Conservation (phyloP, 306 rosid genomes). For the Vigna trinervia region DNA sequence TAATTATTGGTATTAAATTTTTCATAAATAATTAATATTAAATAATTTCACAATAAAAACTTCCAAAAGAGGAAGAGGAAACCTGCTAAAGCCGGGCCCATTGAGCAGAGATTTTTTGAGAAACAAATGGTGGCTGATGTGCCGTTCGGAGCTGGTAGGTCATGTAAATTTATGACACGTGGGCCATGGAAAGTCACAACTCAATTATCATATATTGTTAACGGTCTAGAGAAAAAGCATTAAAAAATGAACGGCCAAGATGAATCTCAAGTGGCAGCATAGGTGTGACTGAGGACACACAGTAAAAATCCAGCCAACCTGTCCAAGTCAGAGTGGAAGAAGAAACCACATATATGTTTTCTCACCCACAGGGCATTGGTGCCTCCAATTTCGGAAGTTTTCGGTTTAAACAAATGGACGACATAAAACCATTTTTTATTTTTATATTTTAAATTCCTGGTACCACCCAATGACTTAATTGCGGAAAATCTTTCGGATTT, state of each 20-base stretch:
- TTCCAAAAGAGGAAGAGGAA: too few relatives aligned
- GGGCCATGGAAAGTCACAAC: not conserved
- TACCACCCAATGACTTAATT: conserved; percentile 47
- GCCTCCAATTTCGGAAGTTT: conserved; percentile 35
- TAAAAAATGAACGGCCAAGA: not conserved
- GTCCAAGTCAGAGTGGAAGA: conserved; percentile 25
- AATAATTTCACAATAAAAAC: too few relatives aligned
- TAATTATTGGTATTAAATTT: too few relatives aligned
- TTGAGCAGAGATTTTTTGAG: not conserved
- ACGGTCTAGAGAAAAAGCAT: not conserved
- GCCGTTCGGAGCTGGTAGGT: not conserved
- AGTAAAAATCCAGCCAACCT: not conserved
- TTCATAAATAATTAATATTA: too few relatives aligned
- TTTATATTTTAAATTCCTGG: not conserved
- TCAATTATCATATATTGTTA: not conserved
- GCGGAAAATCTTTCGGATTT: conserved; percentile 39
- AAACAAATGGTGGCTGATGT: not conserved
- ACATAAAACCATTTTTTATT: conserved; percentile 25
- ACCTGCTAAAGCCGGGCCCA: not conserved
- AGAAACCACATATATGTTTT: conserved; percentile 59
- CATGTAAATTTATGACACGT: conserved; percentile 3
- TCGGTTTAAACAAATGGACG: conserved; percentile 44
- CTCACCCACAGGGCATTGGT: conserved; percentile 18
- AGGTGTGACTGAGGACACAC: not conserved
- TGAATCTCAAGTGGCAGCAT: not conserved